These are phyloP conservation scores for Monilinia fructigena DNA, from an alignment of 2,329 filamentous ascomycete genomes.

Conservation along the genomic window DNA sequence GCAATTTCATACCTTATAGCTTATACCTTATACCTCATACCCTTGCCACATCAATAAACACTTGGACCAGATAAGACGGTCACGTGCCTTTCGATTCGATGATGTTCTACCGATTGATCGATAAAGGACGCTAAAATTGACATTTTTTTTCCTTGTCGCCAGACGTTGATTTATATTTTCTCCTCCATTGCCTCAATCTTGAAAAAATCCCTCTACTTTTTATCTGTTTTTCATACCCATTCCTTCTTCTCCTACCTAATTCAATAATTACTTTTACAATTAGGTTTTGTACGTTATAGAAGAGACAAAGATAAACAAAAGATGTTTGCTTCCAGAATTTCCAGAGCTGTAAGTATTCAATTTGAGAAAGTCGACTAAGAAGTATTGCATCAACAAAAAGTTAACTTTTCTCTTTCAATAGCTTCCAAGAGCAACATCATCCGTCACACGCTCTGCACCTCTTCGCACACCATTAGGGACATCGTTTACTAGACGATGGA, in stretches of 20 bases:
- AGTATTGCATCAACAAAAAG: constrained; percentile 36
- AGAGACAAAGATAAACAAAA: constrained; percentile 42
- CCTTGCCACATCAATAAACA: background rate
- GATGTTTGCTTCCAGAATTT: constrained; percentile 72
- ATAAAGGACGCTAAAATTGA: constrained; percentile 20
- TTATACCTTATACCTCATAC: background rate
- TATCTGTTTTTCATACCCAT: constrained; percentile 27
- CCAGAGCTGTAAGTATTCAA: constrained; percentile 66
- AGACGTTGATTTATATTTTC: constrained; percentile 21
- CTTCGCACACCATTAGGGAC: constrained; percentile 69
- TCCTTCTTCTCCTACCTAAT: constrained; percentile 25
- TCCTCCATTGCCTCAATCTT: constrained; percentile 19
- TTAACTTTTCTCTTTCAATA: constrained; percentile 41
- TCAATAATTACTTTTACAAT: constrained; percentile 25
- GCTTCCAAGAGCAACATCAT: constrained; percentile 75
- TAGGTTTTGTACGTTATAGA: constrained; percentile 28
- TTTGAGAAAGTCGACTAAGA: background rate
- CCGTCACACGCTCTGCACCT: constrained; percentile 65
- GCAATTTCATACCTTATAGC: background rate
- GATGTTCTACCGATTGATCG: constrained; percentile 16
- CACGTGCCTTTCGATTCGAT: constrained; percentile 18
- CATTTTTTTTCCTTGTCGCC: constrained; percentile 19
- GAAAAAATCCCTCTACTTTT: constrained; percentile 1
- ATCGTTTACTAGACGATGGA: constrained; percentile 75
- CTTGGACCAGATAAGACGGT: too few relatives aligned